Percentiles rank a stretch among this genome's conserved stretches.
These are phyloP conservation scores for Parathielavia hyrcaniae DNA, from an alignment of 495 filamentous ascomycete genomes.

Conservation along the genomic window DNA sequence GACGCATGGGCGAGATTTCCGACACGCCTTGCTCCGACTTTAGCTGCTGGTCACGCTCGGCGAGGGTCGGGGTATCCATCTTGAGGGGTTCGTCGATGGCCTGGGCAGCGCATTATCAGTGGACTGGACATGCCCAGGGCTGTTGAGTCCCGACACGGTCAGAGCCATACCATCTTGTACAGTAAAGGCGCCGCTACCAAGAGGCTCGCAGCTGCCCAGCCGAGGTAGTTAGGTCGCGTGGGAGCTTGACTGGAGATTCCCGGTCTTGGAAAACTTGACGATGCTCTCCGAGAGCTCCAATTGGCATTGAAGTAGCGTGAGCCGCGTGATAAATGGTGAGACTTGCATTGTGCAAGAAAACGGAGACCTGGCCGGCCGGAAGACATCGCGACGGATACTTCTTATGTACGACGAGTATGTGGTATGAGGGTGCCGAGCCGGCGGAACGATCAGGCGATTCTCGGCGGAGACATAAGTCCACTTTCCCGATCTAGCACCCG, in stretches of 20 bases:
- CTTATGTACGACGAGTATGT: constrained; percentile 7
- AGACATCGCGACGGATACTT: constrained; percentile 22
- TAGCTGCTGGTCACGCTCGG: constrained; percentile 60
- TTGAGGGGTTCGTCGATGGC: constrained; percentile 34
- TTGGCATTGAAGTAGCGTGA: neutral
- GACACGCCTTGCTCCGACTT: constrained; percentile 62
- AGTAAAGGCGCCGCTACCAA: constrained; percentile 22
- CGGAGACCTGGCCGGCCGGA: constrained; percentile 22
- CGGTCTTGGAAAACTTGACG: constrained; percentile 20
- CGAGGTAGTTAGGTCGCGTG: constrained; percentile 20
- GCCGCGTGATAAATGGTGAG: constrained; percentile 18
- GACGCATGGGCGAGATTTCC: constrained; percentile 82
- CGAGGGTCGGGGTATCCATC: constrained; percentile 52
- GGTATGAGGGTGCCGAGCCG: constrained; percentile 11
- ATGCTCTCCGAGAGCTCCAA: constrained; percentile 15
- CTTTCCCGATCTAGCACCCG: constrained; percentile 14
- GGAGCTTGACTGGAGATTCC: constrained; percentile 6
- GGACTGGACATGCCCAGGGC: neutral
- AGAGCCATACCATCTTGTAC: constrained; percentile 32
- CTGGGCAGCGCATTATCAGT: constrained; percentile 25
- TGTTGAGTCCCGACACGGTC: neutral
- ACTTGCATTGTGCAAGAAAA: constrained; percentile 26
- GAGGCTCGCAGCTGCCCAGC: constrained; percentile 26
- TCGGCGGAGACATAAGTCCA: constrained; percentile 29
- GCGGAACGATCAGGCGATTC: constrained; percentile 24